Evolutionary conservation across 2,329 filamentous ascomycete species (phyloP).

Genomic region (Balansia obtecta): DNA sequence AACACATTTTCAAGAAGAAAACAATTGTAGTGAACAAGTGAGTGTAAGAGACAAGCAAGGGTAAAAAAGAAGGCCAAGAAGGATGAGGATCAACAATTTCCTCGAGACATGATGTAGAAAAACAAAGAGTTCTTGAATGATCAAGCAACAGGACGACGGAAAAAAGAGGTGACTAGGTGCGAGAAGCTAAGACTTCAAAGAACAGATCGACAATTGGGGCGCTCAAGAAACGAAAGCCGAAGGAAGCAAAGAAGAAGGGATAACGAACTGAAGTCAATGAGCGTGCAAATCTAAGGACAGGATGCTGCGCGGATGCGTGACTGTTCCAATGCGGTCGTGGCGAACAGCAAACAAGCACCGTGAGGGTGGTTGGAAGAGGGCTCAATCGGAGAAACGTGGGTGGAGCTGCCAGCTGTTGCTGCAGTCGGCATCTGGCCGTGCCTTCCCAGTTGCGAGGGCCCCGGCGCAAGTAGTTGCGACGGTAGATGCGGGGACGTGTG

Average conservation of each 20-base stretch:
- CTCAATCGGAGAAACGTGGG: constrained; percentile 6
- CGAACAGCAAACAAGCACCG: constrained; percentile 6
- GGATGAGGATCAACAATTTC: constrained; percentile 12
- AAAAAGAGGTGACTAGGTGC: constrained; percentile 1
- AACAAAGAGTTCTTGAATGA: constrained; percentile 8
- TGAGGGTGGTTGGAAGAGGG: constrained; percentile 6
- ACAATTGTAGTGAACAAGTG: constrained; percentile 12
- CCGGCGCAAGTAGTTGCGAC: not conserved
- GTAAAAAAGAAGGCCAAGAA: constrained; percentile 15
- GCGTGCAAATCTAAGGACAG: constrained; percentile 13
- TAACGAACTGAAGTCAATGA: constrained; percentile 24
- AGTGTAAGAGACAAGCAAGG: constrained; percentile 12
- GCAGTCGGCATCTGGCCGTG: not conserved
- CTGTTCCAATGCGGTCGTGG: constrained; percentile 2
- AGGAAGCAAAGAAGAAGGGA: constrained; percentile 8
- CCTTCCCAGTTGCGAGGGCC: not conserved
- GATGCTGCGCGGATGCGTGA: constrained; percentile 13
- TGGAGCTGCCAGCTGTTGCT: constrained; percentile 6
- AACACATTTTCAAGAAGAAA: constrained; percentile 29
- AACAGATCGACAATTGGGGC: constrained; percentile 6
- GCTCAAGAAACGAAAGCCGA: constrained; percentile 7
- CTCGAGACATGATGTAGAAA: constrained; percentile 4
- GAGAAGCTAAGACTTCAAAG: constrained; percentile 1
- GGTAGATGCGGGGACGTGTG: constrained; percentile 3
- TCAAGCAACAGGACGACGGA: constrained; percentile 4